Conservation (phyloP, 805 yeast genomes). For the Kluyveromyces nonfermentans region DNA sequence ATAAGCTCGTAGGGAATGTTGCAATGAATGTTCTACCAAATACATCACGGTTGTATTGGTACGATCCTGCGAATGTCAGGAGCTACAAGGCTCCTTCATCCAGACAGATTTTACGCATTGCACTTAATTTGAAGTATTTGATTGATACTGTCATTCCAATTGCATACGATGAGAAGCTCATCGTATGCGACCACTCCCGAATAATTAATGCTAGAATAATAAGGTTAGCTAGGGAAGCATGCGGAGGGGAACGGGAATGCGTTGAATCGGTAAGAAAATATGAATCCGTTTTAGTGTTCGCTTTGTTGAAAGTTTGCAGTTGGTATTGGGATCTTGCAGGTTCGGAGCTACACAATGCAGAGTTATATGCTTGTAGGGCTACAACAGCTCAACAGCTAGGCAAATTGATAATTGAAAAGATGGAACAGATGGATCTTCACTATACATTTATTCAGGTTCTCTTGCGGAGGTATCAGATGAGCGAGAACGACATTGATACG, state of each 20-base stretch:
- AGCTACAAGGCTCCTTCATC: conserved; percentile 40
- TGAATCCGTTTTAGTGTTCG: conserved; percentile 58
- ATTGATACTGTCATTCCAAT: conserved; percentile 68
- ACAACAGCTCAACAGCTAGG: conserved; percentile 70
- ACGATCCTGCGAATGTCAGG: conserved; percentile 2
- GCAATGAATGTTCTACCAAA: not conserved
- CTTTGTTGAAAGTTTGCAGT: conserved; percentile 60
- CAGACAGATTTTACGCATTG: conserved; percentile 58
- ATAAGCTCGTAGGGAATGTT: not conserved
- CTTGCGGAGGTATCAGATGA: conserved; percentile 64
- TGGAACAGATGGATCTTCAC: conserved; percentile 37
- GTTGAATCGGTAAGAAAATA: conserved; percentile 53
- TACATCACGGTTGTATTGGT: conserved; percentile 1
- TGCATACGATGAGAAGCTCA: conserved; percentile 40
- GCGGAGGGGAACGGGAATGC: conserved; percentile 60
- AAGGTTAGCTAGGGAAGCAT: conserved; percentile 57
- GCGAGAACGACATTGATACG: conserved; percentile 50
- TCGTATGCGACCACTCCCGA: conserved; percentile 48
- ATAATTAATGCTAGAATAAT: conserved; percentile 51
- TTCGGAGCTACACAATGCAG: conserved; percentile 58
- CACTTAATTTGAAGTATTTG: conserved; percentile 61
- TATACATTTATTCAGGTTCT: conserved; percentile 61
- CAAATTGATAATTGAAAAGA: conserved; percentile 54
- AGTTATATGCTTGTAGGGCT: conserved; percentile 50
- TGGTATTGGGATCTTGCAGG: conserved; percentile 64